Evolutionary conservation across 257 asterid genomes (phyloP).

Genomic region (Nicotiana knightiana): DNA sequence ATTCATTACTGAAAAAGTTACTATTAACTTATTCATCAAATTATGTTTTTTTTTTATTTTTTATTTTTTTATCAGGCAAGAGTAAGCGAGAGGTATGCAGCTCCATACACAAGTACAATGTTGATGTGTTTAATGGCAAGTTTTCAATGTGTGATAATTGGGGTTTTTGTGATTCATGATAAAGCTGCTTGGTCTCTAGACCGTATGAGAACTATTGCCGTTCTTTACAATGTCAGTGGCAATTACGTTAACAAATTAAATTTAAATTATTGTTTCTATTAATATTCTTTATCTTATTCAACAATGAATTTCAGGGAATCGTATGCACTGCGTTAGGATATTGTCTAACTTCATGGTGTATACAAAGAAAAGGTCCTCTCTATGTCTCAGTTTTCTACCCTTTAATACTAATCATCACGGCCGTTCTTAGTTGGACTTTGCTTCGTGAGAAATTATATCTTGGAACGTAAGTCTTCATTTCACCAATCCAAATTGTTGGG

Average conservation of each 20-base stretch:
- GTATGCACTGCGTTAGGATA: constrained; percentile 66
- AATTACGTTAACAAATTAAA: neutral
- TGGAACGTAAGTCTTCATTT: constrained; percentile 51
- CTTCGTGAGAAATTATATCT: constrained; percentile 50
- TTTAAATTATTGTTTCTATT: neutral
- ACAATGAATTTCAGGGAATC: constrained; percentile 36
- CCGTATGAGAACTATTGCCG: constrained; percentile 54
- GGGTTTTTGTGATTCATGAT: constrained; percentile 37
- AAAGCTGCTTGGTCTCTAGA: constrained; percentile 60
- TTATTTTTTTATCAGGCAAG: constrained; percentile 33
- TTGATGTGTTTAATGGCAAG: constrained; percentile 71
- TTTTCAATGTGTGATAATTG: constrained; percentile 58
- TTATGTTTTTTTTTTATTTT: neutral
- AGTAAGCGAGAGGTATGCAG: constrained; percentile 45
- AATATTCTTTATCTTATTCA: neutral
- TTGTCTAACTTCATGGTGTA: constrained; percentile 66
- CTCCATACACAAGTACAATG: constrained; percentile 76
- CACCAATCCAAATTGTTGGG: neutral
- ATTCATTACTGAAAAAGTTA: neutral
- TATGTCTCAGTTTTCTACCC: constrained; percentile 85
- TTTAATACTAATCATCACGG: constrained; percentile 68
- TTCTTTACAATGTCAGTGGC: constrained; percentile 44
- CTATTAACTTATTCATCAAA: neutral
- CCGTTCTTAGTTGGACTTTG: constrained; percentile 75
- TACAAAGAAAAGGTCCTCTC: constrained; percentile 65